These are phyloP conservation scores for Exophiala sp. DNA, from an alignment of 2,329 filamentous ascomycete genomes.

Conservation along the genomic window DNA sequence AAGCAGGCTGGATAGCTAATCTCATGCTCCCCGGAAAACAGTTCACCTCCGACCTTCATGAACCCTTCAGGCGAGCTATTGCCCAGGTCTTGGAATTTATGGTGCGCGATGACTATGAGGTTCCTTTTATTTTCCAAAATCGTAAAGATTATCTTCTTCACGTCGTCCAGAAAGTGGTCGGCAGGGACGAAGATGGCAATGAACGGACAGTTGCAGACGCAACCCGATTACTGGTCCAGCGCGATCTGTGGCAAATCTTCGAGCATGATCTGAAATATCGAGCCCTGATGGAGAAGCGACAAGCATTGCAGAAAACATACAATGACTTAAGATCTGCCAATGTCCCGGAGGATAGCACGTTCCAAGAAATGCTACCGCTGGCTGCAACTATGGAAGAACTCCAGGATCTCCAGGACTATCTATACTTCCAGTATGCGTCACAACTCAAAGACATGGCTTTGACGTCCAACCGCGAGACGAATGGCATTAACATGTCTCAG, in stretches of 20 bases:
- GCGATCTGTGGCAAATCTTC: slow-evolving; percentile 90
- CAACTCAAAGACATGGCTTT: slow-evolving; percentile 74
- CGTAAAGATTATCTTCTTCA: slow-evolving; percentile 97
- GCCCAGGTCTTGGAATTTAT: slow-evolving; percentile 93
- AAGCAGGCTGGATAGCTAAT: slow-evolving; percentile 85
- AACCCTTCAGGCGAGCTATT: slow-evolving; percentile 80
- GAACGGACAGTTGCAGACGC: slow-evolving; percentile 64
- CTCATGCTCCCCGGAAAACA: slow-evolving; percentile 84
- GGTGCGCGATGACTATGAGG: slow-evolving; percentile 87
- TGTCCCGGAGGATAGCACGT: slow-evolving; percentile 63
- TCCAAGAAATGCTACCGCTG: slow-evolving; percentile 73
- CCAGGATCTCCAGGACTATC: slow-evolving; percentile 91
- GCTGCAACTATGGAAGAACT: slow-evolving; percentile 89
- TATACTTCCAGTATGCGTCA: slow-evolving; percentile 85
- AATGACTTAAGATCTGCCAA: slow-evolving; percentile 65
- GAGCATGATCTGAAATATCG: slow-evolving; percentile 94
- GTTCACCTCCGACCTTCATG: slow-evolving; percentile 63
- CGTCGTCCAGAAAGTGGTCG: slow-evolving; percentile 63
- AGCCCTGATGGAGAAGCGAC: slow-evolving; percentile 85
- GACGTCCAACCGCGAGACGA: slow-evolving; percentile 52
- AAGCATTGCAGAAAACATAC: slow-evolving; percentile 72
- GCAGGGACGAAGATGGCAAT: slow-evolving; percentile 62
- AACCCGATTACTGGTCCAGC: slow-evolving; percentile 84
- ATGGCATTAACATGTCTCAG: slow-evolving; percentile 62
- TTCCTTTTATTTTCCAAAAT: slow-evolving; percentile 96